phyloP scores from a whole-genome alignment of 169 alveolate genomes.

The Cyclospora cayetanensis region DNA sequence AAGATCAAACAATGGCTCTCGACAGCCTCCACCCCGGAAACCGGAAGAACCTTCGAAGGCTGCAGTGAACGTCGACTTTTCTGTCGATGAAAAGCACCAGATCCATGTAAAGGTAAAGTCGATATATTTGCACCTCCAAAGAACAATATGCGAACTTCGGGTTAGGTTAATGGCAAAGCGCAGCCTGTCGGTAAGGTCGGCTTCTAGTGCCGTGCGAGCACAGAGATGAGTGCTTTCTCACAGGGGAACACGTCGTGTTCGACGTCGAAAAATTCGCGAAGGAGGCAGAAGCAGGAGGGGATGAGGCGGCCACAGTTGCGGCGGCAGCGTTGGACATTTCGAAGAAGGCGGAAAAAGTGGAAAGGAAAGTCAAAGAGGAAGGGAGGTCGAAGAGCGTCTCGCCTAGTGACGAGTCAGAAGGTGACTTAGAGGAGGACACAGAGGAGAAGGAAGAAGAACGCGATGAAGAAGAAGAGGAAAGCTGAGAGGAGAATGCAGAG shows the following conservation, averaged over 20 bases:
- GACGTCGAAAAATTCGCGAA: constrained; percentile 43
- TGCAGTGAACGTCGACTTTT: constrained; percentile 50
- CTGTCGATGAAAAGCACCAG: constrained; percentile 44
- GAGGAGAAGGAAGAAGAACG: not conserved
- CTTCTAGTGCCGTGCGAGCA: not conserved
- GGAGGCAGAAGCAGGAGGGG: constrained; percentile 43
- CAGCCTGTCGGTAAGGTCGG: constrained; percentile 67
- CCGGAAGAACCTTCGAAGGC: constrained; percentile 35
- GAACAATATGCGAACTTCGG: not conserved
- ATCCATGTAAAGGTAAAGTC: constrained; percentile 53
- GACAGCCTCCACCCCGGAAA: constrained; percentile 37
- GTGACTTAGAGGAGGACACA: not conserved
- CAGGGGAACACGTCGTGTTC: constrained; percentile 43
- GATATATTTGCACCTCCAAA: not conserved
- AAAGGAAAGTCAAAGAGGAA: not conserved
- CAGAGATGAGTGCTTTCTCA: not conserved
- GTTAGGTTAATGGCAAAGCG: constrained; percentile 69
- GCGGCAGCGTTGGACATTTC: constrained; percentile 43
- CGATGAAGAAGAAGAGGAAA: not conserved
- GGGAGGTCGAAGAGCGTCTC: not conserved
- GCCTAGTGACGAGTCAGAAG: not conserved
- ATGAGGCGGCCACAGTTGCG: constrained; percentile 32
- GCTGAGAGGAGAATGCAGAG: not conserved
- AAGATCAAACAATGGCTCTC: not conserved
- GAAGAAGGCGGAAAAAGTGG: constrained; percentile 1